These are phyloP conservation scores for Aspergillus sp. DNA, from an alignment of 2,329 filamentous ascomycete species.

Conservation along the genomic window DNA sequence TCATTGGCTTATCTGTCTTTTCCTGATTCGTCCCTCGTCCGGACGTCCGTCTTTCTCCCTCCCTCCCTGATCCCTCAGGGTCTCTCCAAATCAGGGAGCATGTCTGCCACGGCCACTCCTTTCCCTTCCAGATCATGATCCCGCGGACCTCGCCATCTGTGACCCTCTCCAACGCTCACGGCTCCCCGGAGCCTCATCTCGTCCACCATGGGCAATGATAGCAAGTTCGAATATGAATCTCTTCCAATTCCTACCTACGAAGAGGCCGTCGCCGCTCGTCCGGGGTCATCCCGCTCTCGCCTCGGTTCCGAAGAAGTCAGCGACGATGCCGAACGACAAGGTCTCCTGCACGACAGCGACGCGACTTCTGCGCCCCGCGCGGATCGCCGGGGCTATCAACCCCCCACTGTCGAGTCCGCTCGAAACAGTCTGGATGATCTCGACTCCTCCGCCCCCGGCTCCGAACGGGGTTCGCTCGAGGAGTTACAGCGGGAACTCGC, in stretches of 20 bases:
- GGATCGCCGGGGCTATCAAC: constrained; percentile 64
- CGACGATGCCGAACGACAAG: constrained; percentile 73
- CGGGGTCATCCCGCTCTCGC: constrained; percentile 49
- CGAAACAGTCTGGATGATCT: constrained; percentile 60
- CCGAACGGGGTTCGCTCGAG: constrained; percentile 55
- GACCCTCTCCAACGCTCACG: constrained; percentile 27
- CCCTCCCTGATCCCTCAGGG: constrained; percentile 1
- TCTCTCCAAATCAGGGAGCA: constrained; percentile 19
- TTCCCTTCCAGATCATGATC: constrained; percentile 40
- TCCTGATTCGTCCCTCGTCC: not conserved
- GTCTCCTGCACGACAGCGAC: constrained; percentile 62
- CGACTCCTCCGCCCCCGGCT: constrained; percentile 55
- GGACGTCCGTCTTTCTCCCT: constrained; percentile 10
- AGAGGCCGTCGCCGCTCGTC: constrained; percentile 67
- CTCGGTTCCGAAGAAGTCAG: constrained; percentile 60
- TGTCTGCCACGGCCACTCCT: constrained; percentile 31
- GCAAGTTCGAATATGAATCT: constrained; percentile 59
- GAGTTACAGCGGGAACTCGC: constrained; percentile 79
- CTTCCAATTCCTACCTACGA: constrained; percentile 81
- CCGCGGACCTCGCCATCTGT: constrained; percentile 28
- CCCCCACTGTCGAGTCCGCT: constrained; percentile 80
- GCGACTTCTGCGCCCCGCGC: constrained; percentile 36
- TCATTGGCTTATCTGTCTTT: constrained; percentile 4
- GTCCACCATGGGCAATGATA: constrained; percentile 45
- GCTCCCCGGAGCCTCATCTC: constrained; percentile 32